Evolutionary conservation across 2,329 filamentous ascomycete genomes (phyloP).

Genomic region (Teratosphaeria zuluensis): DNA sequence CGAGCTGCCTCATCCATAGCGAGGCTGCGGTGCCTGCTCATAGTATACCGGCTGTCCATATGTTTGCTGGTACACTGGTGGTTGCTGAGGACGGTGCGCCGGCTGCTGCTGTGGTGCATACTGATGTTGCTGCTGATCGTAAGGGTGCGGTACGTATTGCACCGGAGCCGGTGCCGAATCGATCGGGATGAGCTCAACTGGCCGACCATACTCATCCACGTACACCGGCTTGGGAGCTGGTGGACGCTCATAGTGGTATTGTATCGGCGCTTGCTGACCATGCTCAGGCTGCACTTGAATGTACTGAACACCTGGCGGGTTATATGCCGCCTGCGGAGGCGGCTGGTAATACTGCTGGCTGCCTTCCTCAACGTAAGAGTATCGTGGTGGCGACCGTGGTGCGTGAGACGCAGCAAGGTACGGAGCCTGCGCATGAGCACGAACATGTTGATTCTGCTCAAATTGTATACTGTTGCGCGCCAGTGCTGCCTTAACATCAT

Average conservation of each 20-base stretch:
- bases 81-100: not conserved
- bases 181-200: slow-evolving; percentile 19
- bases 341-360: slow-evolving; percentile 10
- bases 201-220: slow-evolving; percentile 25
- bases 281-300: slow-evolving; percentile 9
- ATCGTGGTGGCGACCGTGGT: slow-evolving; percentile 13
- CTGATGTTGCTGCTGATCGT: slow-evolving; percentile 16
- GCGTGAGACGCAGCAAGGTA: slow-evolving; percentile 8
- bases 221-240: slow-evolving; percentile 18
- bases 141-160: slow-evolving; percentile 17
- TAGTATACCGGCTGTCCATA: not conserved
- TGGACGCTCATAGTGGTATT: slow-evolving; percentile 10
- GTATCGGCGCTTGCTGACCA: slow-evolving; percentile 5
- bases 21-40: not conserved
- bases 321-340: slow-evolving; percentile 5
- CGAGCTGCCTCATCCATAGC: not conserved
- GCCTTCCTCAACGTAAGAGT: slow-evolving; percentile 11
- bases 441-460: slow-evolving; percentile 13
- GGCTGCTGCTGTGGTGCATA: not conserved
- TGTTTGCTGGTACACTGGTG: not conserved
- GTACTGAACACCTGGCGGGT: slow-evolving; percentile 14
- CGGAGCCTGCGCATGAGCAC: not conserved
- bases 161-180: slow-evolving; percentile 18
- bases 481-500: slow-evolving; percentile 8
- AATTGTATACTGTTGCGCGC: slow-evolving; percentile 10